A percentile compares a stretch with the other conserved stretches of the same genome.
These are phyloP conservation scores for Pestalotiopsis sp. DNA, from an alignment of 2,329 filamentous ascomycete species.

Conservation along the genomic window DNA sequence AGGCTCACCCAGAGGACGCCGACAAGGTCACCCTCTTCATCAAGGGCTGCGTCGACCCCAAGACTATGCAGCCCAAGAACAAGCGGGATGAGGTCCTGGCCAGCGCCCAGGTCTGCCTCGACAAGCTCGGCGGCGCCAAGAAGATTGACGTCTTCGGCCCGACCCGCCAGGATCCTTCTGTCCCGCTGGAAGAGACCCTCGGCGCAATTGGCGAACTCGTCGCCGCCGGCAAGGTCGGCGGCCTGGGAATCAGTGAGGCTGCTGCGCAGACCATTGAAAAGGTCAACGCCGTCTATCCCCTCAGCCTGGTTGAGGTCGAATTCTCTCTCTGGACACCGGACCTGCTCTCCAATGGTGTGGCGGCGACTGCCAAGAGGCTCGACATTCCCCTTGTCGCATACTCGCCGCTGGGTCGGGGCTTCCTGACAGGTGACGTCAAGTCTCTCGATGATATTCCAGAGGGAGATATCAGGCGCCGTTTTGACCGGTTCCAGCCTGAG, in stretches of 20 bases:
- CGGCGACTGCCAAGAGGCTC: conserved; percentile 45
- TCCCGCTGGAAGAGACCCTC: conserved; percentile 33
- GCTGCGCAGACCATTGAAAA: conserved; percentile 40
- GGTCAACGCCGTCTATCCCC: conserved; percentile 36
- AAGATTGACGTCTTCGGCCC: conserved; percentile 52
- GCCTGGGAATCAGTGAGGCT: conserved; percentile 41
- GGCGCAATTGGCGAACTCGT: conserved; percentile 29
- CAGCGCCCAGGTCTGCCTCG: conserved; percentile 46
- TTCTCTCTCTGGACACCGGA: conserved; percentile 44
- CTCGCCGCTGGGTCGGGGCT: conserved; percentile 60
- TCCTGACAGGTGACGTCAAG: conserved; percentile 54
- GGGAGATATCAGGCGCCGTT: conserved; percentile 45
- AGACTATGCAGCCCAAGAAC: conserved; percentile 37
- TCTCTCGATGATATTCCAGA: conserved; percentile 47
- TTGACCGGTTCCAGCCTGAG: conserved; percentile 52
- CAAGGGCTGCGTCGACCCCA: conserved; percentile 44
- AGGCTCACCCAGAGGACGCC: conserved; percentile 50
- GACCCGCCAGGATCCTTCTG: conserved; percentile 44
- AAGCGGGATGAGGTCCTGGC: conserved; percentile 39
- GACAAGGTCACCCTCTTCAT: conserved; percentile 51
- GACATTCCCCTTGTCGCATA: conserved; percentile 59
- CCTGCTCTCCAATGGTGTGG: conserved; percentile 37
- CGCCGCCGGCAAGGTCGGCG: conserved; percentile 30
- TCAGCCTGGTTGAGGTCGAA: conserved; percentile 48
- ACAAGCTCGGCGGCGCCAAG: conserved; percentile 43